Percentiles rank a stretch among this genome's conserved stretches.
These are phyloP conservation scores for Gnetum montanum DNA, from an alignment of 75 land plant genomes.

Conservation along the genomic window DNA sequence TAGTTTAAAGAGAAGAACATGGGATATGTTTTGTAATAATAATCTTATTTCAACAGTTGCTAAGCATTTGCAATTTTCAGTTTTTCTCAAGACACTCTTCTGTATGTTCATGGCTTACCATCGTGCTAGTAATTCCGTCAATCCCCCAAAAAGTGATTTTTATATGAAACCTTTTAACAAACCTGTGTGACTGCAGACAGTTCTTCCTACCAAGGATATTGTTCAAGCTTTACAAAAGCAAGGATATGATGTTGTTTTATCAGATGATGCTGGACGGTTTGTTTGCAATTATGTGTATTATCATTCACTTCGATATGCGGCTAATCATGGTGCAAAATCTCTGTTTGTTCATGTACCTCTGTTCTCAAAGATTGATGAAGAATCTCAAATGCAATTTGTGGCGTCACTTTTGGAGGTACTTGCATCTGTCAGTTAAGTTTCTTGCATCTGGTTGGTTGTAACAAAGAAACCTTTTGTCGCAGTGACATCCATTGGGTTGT, in stretches of 20 bases:
- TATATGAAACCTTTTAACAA: too few relatives aligned
- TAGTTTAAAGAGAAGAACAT: too few relatives aligned
- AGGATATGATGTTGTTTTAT: slow-evolving; percentile 65
- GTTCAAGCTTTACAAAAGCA: slow-evolving; percentile 33
- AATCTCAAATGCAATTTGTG: slow-evolving; percentile 76
- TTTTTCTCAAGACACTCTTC: too few relatives aligned
- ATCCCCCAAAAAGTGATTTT: too few relatives aligned
- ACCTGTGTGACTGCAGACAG: slow-evolving; percentile 37
- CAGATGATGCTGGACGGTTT: slow-evolving; percentile 93
- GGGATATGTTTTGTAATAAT: too few relatives aligned
- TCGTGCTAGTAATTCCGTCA: too few relatives aligned
- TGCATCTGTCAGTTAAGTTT: slow-evolving; percentile 30
- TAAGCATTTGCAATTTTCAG: too few relatives aligned
- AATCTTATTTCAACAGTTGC: too few relatives aligned
- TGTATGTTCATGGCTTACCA: too few relatives aligned
- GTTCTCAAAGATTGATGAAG: slow-evolving; percentile 69
- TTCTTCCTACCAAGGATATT: slow-evolving; percentile 61
- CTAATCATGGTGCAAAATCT: slow-evolving; percentile 50
- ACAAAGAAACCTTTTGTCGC: too few relatives aligned
- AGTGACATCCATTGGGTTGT: too few relatives aligned
- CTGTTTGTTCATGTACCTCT: slow-evolving; percentile 94
- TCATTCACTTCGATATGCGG: slow-evolving; percentile 71
- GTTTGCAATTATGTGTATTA: slow-evolving; percentile 95
- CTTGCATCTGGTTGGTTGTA: background rate
- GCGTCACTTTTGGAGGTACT: slow-evolving; percentile 71